These are phyloP conservation scores for Ophiostoma ulmi DNA, from an alignment of 2,329 filamentous ascomycete genomes.

Conservation along the genomic window DNA sequence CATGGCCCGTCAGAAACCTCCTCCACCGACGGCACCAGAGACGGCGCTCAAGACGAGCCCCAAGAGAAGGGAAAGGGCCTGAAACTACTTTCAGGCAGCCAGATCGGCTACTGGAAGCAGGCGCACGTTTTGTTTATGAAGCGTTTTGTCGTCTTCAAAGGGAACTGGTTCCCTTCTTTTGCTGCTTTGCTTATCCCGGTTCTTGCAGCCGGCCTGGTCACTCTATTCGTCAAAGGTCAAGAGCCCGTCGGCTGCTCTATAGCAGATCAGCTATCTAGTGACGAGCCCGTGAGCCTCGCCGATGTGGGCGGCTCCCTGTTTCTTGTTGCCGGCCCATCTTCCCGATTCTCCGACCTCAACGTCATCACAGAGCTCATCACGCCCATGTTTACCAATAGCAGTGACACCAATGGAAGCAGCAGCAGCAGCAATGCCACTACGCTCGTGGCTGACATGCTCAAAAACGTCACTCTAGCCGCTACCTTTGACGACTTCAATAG, in stretches of 20 bases:
- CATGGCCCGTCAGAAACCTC: background rate
- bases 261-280: conserved; percentile 43
- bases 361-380: conserved; percentile 36
- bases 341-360: conserved; percentile 35
- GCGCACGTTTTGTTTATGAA: conserved; percentile 71
- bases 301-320: conserved; percentile 36
- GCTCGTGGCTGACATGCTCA: conserved; percentile 17
- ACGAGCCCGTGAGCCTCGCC: conserved; percentile 37
- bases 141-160: conserved; percentile 67
- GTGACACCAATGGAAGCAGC: conserved; percentile 9
- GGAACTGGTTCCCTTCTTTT: conserved; percentile 71
- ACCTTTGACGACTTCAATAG: conserved; percentile 63
- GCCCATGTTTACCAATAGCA: conserved; percentile 37
- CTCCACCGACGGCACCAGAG: background rate
- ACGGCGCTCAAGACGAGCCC: conserved; percentile 20
- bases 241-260: conserved; percentile 49
- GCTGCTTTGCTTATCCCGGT: conserved; percentile 74
- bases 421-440: conserved; percentile 14
- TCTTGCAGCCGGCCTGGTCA: conserved; percentile 71
- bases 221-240: conserved; percentile 64
- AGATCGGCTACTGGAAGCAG: conserved; percentile 66
- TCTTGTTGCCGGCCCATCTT: conserved; percentile 43
- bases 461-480: conserved; percentile 51
- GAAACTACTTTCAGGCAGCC: conserved; percentile 61
- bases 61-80: conserved; percentile 35